phyloP scores from a whole-genome alignment of 2,329 filamentous ascomycete genomes.

The Aspergillus ustus region DNA sequence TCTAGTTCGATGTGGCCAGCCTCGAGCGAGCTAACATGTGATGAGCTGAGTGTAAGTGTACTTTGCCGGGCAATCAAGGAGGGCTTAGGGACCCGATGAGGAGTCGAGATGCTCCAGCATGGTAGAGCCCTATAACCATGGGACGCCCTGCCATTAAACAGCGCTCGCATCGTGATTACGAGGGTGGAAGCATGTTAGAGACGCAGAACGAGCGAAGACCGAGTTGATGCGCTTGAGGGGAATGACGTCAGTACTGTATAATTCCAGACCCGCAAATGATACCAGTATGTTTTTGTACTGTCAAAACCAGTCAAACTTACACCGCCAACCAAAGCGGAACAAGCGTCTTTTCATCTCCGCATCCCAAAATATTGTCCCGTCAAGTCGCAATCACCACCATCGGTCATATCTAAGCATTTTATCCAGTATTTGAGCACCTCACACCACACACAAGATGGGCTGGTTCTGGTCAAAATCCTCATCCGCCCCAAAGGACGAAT shows the following conservation, averaged over 20 bases:
- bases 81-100: neutral
- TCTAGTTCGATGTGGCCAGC: slow-evolving; percentile 80
- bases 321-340: slow-evolving; percentile 12
- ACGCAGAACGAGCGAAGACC: slow-evolving; percentile 5
- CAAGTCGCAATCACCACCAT: neutral
- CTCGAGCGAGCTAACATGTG: slow-evolving; percentile 62
- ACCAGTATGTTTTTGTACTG: slow-evolving; percentile 10
- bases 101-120: slow-evolving; percentile 12
- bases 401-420: neutral
- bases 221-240: slow-evolving; percentile 8
- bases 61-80: slow-evolving; percentile 10
- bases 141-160: slow-evolving; percentile 18
- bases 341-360: slow-evolving; percentile 9
- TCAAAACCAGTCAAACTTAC: slow-evolving; percentile 7
- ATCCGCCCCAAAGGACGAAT: slow-evolving; percentile 33
- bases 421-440: neutral
- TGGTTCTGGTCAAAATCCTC: slow-evolving; percentile 50
- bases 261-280: neutral
- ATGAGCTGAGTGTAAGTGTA: slow-evolving; percentile 15
- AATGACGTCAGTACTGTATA: slow-evolving; percentile 5
- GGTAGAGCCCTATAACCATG: slow-evolving; percentile 6
- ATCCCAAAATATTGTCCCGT: neutral
- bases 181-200: slow-evolving; percentile 9
- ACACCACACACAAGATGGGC: slow-evolving; percentile 42
- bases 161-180: slow-evolving; percentile 29